These are phyloP conservation scores for Aspergillus jensenii DNA, from an alignment of 2,329 filamentous ascomycete species.

Conservation along the genomic window DNA sequence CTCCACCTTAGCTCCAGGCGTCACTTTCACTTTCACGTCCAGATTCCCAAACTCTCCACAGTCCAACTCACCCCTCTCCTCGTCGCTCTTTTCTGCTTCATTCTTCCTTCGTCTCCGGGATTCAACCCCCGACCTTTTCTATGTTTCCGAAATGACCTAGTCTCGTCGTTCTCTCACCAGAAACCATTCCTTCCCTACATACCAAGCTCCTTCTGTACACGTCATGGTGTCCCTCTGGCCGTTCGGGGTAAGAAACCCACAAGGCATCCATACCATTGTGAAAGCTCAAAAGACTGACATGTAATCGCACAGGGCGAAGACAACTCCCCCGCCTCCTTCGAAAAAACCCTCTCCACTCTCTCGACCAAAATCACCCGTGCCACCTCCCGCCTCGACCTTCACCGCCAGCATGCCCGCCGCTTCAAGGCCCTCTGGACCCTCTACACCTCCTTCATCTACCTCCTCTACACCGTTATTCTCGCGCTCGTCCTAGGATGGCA, in stretches of 20 bases:
- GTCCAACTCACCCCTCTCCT: constrained; percentile 1
- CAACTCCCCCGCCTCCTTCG: constrained; percentile 85
- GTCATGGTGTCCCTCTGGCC: constrained; percentile 83
- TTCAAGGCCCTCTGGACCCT: constrained; percentile 84
- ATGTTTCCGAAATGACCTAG: constrained; percentile 8
- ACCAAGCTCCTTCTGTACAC: constrained; percentile 4
- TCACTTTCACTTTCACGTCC: neutral
- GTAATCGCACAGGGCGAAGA: constrained; percentile 62
- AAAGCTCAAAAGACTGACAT: neutral
- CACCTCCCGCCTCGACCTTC: constrained; percentile 70
- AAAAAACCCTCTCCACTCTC: constrained; percentile 81
- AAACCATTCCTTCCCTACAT: neutral
- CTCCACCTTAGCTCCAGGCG: neutral
- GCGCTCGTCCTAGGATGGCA: constrained; percentile 81
- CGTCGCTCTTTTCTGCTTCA: constrained; percentile 7
- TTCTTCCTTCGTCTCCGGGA: neutral
- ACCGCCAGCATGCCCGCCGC: constrained; percentile 71
- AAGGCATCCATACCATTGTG: neutral
- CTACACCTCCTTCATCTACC: constrained; percentile 86
- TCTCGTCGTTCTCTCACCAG: neutral
- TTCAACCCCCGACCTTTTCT: neutral
- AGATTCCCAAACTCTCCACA: neutral
- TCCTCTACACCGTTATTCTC: constrained; percentile 79
- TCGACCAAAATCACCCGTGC: constrained; percentile 78
- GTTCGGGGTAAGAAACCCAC: constrained; percentile 63